Conservation (phyloP, 1,284 basidiomycete species). For the Apiotrichum sp. region DNA sequence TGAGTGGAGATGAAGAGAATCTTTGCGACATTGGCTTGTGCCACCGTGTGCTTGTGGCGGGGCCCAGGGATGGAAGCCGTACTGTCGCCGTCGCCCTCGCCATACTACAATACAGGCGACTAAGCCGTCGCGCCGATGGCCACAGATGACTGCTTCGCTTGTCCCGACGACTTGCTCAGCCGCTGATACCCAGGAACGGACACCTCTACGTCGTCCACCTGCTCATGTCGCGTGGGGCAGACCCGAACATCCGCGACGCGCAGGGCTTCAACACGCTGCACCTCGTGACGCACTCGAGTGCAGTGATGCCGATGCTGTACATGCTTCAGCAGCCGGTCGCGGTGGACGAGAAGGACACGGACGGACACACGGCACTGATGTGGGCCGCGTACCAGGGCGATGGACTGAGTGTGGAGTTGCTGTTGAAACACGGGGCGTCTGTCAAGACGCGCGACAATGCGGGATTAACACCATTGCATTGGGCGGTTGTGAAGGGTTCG, state of each 20-base stretch:
- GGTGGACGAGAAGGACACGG: constrained; percentile 78
- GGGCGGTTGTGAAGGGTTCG: constrained; percentile 97
- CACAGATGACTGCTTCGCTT: too few relatives aligned
- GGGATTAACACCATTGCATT: constrained; percentile 87
- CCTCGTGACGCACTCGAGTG: constrained; percentile 87
- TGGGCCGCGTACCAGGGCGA: constrained; percentile 97
- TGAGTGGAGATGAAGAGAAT: constrained; percentile 20
- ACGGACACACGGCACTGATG: constrained; percentile 94
- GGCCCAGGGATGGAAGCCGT: too few relatives aligned
- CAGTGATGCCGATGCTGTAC: constrained; percentile 89
- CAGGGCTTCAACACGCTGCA: constrained; percentile 97
- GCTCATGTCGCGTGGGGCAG: constrained; percentile 78
- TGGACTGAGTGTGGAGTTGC: constrained; percentile 83
- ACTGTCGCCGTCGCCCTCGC: too few relatives aligned
- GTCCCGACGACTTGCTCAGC: not conserved
- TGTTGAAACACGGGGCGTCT: constrained; percentile 82
- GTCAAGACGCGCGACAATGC: constrained; percentile 68
- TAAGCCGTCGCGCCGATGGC: too few relatives aligned
- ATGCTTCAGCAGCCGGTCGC: constrained; percentile 84
- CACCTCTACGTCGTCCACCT: constrained; percentile 92
- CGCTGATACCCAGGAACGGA: constrained; percentile 58
- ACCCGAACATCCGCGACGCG: constrained; percentile 82
- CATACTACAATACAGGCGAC: too few relatives aligned
- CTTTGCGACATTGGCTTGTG: too few relatives aligned
- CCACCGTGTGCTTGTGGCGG: too few relatives aligned